Evolutionary conservation across 176 grass and related monocot species (phyloP), one percentile per base, ranked within the genome.

Genomic region (Oryza brachyantha): DNA sequence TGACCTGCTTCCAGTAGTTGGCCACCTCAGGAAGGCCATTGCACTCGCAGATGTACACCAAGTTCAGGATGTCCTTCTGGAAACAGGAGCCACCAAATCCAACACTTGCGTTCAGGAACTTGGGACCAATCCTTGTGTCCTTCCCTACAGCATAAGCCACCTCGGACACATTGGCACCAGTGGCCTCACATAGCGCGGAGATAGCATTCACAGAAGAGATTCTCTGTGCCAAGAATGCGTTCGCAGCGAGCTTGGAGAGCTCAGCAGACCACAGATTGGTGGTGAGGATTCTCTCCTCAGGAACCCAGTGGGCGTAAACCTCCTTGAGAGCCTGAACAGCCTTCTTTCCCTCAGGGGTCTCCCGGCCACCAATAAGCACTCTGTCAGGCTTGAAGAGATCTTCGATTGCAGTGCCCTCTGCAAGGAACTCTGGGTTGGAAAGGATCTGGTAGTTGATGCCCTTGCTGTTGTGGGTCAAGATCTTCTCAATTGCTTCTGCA

Each of bases 381-480:
- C 92, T 90, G 71, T 94, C 92, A 26, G 90, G 92, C 58, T 88
- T 88, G 86, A 85, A 91, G n/a, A 94, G 76, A 72, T 94, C 92
- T 3, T 91, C 76, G 8, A 94, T 94, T 4, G 89, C 92, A 0
- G 92, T 94, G 13, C 92, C 92, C 77, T 94, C 92, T 0, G 89
- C 92, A 16, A 94, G 89, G 83, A 94, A 91, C 80, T 94, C 92
- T 4, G 92, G 92, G 76, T 94, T 94, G 12, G 92, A 94, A 61
- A 94, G 92, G 83, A 94, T 94, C 86, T 94, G 92, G 80, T 91
- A 94, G 76, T 94, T 94, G 39, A 94, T 91, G 66, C 92, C 92
- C 81, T 91, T 94, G 83, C 92, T 94, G 84, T 94, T 94, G 80
- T 91, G 92, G 17, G 92, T 94, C 67, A 94, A 83, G 83, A 94